These are phyloP conservation scores for thale cress (Arabidopsis thaliana) DNA, from an alignment of 345 rosid species.

Conservation along the genomic window DNA sequence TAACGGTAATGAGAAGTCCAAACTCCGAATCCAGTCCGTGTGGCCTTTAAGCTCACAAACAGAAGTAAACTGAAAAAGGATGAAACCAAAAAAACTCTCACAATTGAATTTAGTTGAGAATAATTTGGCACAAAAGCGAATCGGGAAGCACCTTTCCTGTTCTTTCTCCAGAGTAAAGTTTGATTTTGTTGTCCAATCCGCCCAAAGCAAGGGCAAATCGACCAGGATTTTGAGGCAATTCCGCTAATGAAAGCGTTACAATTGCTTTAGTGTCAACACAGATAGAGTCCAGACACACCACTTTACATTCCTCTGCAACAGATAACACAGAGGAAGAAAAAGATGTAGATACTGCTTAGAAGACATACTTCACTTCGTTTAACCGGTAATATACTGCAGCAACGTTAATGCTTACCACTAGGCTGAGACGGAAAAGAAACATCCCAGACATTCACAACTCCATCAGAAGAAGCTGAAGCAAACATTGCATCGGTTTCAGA, in stretches of 20 bases:
- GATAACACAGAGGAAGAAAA: constrained; percentile 6
- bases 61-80: constrained; percentile 60
- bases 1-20: constrained; percentile 89
- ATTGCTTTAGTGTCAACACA: constrained; percentile 77
- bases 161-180: constrained; percentile 73
- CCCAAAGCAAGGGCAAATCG: constrained; percentile 82
- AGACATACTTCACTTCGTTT: not conserved
- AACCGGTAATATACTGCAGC: not conserved
- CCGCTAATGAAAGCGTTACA: constrained; percentile 79
- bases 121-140: not conserved
- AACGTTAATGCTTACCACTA: constrained; percentile 51
- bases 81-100: constrained; percentile 16
- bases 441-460: constrained; percentile 72
- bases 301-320: constrained; percentile 66
- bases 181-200: constrained; percentile 85
- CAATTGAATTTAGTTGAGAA: not conserved
- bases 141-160: constrained; percentile 64
- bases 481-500: constrained; percentile 66
- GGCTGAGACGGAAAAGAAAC: constrained; percentile 54
- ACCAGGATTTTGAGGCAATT: constrained; percentile 69
- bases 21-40: constrained; percentile 92
- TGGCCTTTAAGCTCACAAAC: constrained; percentile 95
- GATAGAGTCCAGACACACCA: constrained; percentile 63
- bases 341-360: not conserved
- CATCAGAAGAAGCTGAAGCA: constrained; percentile 89